A percentile compares a stretch with the other conserved stretches of the same genome.
Evolutionary conservation across 805 yeast species (phyloP).

Genomic region (Maudiozyma serrabonitensis): DNA sequence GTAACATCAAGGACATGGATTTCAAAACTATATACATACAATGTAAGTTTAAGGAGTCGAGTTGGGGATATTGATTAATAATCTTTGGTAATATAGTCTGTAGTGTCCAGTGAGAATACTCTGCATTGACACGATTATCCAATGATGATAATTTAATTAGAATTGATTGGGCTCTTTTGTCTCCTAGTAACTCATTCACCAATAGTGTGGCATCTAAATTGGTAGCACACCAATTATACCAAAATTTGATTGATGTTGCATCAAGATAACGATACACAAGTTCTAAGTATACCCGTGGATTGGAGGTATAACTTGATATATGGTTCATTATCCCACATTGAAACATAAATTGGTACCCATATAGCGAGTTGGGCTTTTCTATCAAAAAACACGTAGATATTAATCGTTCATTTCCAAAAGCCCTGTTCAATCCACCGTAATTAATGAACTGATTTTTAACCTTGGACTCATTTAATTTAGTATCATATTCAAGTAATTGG

Average conservation of each 20-base stretch:
- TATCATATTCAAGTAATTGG: conserved; percentile 17
- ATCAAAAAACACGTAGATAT: conserved; percentile 2
- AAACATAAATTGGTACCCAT: conserved; percentile 6
- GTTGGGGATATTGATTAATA: background rate
- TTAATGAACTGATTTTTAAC: conserved; percentile 14
- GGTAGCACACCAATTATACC: conserved; percentile 22
- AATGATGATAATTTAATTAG: conserved; percentile 16
- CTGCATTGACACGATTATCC: background rate
- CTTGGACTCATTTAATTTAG: conserved; percentile 12
- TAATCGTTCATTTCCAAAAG: conserved; percentile 5
- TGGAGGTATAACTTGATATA: background rate
- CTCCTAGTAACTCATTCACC: conserved; percentile 4
- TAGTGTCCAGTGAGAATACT: conserved; percentile 13
- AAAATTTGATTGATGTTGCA: conserved; percentile 14
- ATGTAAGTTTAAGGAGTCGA: conserved; percentile 7
- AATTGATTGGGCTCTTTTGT: conserved; percentile 18
- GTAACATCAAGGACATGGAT: conserved; percentile 15
- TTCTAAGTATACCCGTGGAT: conserved; percentile 13
- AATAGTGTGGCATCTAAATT: conserved; percentile 10
- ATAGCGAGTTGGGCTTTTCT: background rate
- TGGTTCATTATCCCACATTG: conserved; percentile 21
- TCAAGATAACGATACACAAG: conserved; percentile 16
- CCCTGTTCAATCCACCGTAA: conserved; percentile 22
- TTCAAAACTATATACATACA: conserved; percentile 18
- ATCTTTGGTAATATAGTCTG: conserved; percentile 8